Conservation (phyloP, 1,139 yeast species). For the Hyphopichia fennica region DNA sequence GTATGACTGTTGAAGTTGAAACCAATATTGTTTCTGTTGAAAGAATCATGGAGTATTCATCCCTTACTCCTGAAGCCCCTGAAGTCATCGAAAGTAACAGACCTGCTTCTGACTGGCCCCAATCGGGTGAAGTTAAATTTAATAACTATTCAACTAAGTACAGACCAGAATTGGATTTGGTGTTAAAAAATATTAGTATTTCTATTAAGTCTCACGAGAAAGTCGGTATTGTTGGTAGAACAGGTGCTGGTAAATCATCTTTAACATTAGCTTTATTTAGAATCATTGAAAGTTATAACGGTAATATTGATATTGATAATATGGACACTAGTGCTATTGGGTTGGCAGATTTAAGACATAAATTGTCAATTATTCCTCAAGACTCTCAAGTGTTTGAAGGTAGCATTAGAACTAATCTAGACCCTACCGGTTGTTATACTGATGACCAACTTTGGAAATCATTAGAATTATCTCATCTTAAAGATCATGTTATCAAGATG, state of each 20-base stretch:
- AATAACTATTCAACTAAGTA: conserved; percentile 79
- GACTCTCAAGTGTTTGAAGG: conserved; percentile 97
- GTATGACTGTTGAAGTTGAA: conserved; percentile 98
- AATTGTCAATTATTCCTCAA: conserved; percentile 90
- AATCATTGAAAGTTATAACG: conserved; percentile 76
- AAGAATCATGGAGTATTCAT: conserved; percentile 85
- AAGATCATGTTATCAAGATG: conserved; percentile 70
- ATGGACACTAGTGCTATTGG: conserved; percentile 73
- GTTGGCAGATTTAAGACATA: conserved; percentile 77
- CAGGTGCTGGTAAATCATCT: conserved; percentile 97
- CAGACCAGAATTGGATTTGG: conserved; percentile 80
- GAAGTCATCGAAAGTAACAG: conserved; percentile 65
- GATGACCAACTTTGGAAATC: conserved; percentile 88
- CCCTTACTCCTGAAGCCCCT: conserved; percentile 79
- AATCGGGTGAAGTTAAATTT: conserved; percentile 68
- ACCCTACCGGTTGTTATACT: conserved; percentile 68
- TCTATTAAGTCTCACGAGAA: conserved; percentile 76
- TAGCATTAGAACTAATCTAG: conserved; percentile 81
- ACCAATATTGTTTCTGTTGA: conserved; percentile 96
- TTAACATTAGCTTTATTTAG: conserved; percentile 87
- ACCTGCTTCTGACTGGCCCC: conserved; percentile 79
- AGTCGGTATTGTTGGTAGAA: conserved; percentile 92
- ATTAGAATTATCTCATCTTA: conserved; percentile 80
- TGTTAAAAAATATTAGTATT: conserved; percentile 69
- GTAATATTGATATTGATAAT: conserved; percentile 73